Conservation (phyloP, 441 rosid species). For the Omphalea diandra region DNA sequence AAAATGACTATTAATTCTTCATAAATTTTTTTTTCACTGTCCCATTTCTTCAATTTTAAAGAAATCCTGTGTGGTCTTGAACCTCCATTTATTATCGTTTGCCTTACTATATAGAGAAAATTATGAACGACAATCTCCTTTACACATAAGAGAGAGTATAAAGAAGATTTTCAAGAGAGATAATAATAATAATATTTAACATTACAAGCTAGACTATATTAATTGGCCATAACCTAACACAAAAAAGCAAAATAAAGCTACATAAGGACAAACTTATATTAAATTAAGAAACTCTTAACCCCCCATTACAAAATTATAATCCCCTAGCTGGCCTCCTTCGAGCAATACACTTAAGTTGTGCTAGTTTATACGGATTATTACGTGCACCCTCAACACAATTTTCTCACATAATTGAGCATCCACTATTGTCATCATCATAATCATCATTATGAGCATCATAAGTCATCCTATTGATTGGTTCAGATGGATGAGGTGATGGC, state of each 20-base stretch:
- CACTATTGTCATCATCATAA: slow-evolving; percentile 21
- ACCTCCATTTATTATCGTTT: not conserved
- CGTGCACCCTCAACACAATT: not conserved
- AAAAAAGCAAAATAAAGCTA: no score
- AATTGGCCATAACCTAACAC: no score
- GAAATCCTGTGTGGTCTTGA: not conserved
- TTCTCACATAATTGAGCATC: slow-evolving; percentile 53
- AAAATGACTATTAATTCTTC: no score
- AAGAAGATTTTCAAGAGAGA: not conserved
- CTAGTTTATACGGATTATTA: not conserved
- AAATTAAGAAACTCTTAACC: not conserved
- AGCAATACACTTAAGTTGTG: not conserved
- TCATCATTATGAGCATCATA: slow-evolving; percentile 8
- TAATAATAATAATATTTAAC: slow-evolving; percentile 4
- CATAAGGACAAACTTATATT: not conserved
- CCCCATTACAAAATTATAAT: not conserved
- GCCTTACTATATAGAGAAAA: not conserved
- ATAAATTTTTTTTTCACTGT: no score
- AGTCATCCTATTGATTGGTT: slow-evolving; percentile 21
- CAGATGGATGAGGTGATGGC: slow-evolving; percentile 32
- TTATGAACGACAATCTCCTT: slow-evolving; percentile 12
- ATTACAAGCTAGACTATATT: no score
- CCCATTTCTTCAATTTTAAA: no score
- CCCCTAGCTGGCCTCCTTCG: not conserved
- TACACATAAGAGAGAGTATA: slow-evolving; percentile 14